Evolutionary conservation across 148 eudicot genomes (phyloP).

Genomic region (Salicornia ramosissima): DNA sequence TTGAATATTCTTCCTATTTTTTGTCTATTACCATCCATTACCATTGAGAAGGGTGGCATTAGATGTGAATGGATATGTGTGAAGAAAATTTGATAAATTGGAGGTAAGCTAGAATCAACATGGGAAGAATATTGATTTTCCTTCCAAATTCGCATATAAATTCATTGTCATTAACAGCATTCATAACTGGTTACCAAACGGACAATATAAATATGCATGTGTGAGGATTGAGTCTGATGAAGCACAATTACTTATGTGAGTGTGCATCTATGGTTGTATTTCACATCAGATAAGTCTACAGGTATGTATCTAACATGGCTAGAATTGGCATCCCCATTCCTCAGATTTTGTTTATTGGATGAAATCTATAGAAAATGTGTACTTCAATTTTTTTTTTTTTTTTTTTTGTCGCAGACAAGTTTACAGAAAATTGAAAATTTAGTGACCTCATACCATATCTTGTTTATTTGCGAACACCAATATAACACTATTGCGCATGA

Average conservation of each 20-base stretch:
- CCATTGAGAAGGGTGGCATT: no score
- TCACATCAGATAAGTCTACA: not conserved
- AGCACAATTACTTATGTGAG: not conserved
- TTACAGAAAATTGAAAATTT: constrained; percentile 3
- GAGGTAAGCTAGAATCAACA: no score
- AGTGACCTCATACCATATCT: constrained; percentile 69
- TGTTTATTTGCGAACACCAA: constrained; percentile 98
- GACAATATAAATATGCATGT: not conserved
- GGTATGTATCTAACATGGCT: not conserved
- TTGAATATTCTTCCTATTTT: no score
- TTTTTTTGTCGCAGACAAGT: not conserved
- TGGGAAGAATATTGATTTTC: no score
- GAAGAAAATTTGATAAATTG: no score
- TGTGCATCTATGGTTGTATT: not conserved
- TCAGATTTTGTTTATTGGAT: not conserved
- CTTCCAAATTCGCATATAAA: no score
- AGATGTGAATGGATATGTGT: no score
- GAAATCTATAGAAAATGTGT: not conserved
- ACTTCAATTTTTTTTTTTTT: no score
- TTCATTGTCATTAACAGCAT: no score
- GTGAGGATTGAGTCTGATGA: not conserved
- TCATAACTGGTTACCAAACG: no score
- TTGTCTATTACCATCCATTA: no score
- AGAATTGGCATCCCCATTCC: not conserved
- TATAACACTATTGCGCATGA: constrained; percentile 91